Evolutionary conservation across 2,329 filamentous ascomycete genomes (phyloP).

Genomic region (Mollisia scopiformis): DNA sequence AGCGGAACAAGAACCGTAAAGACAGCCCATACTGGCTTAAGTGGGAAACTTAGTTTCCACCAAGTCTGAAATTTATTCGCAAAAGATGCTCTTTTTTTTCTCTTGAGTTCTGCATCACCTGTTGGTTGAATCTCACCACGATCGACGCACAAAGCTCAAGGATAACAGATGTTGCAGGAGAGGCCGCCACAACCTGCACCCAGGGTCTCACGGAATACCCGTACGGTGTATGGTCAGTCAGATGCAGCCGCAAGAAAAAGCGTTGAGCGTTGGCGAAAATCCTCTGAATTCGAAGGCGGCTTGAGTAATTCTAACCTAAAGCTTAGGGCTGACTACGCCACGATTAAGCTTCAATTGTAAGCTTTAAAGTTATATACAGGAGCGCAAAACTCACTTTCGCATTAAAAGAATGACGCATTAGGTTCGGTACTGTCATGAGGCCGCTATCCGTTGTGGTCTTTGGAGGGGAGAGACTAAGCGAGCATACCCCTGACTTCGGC

Average conservation of each 20-base stretch:
- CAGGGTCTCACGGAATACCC: neutral
- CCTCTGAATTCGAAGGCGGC: neutral
- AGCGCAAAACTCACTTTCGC: neutral
- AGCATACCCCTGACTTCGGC: neutral
- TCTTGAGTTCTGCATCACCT: neutral
- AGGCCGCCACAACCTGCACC: neutral
- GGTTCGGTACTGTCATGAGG: neutral
- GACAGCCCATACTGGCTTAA: neutral
- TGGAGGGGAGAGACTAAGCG: neutral
- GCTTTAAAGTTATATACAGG: neutral
- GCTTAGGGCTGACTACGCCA: neutral
- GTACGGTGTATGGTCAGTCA: neutral
- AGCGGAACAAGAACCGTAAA: neutral
- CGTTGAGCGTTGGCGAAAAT: neutral
- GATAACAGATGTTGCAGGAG: neutral
- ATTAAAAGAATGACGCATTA: neutral
- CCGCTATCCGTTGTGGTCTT: neutral
- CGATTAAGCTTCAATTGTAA: neutral
- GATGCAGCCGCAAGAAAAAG: neutral
- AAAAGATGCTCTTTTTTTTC: neutral
- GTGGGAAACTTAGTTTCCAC: neutral
- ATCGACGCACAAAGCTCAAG: neutral
- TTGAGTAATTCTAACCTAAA: neutral
- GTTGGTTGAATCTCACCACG: neutral
- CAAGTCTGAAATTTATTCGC: neutral